phyloP scores from a whole-genome alignment of 2,329 filamentous ascomycete species.

The Hypoxylon sp. region DNA sequence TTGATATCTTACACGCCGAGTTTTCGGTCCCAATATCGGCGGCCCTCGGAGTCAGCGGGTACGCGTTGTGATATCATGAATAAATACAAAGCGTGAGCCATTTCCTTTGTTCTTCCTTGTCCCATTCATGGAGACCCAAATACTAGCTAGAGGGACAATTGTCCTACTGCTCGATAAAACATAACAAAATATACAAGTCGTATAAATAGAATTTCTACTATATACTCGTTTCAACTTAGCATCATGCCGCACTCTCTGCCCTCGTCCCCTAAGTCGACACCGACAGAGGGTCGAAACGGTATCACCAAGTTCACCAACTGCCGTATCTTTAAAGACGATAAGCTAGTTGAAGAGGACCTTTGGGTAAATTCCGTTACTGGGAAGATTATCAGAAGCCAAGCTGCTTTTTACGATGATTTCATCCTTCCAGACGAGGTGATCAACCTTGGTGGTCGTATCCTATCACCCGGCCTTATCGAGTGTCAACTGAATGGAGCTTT shows the following conservation, averaged over 20 bases:
- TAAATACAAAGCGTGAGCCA: conserved; percentile 50
- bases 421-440: conserved; percentile 80
- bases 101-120: conserved; percentile 42
- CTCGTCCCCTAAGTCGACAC: conserved; percentile 63
- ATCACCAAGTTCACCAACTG: conserved; percentile 95
- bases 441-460: conserved; percentile 84
- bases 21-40: conserved; percentile 36
- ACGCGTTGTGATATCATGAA: conserved; percentile 48
- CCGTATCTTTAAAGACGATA: conserved; percentile 77
- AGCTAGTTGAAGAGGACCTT: conserved; percentile 82
- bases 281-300: conserved; percentile 60
- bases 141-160: conserved; percentile 51
- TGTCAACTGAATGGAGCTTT: conserved; percentile 93
- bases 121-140: conserved; percentile 52
- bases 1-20: conserved; percentile 30
- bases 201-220: conserved; percentile 16
- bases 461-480: conserved; percentile 90
- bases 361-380: conserved; percentile 88
- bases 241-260: conserved; percentile 54
- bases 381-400: conserved; percentile 81
- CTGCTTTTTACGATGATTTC: conserved; percentile 77
- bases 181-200: conserved; percentile 42
- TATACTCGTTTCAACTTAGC: conserved; percentile 27
- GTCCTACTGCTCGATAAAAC: conserved; percentile 53
- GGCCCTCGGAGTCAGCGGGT: conserved; percentile 36